phyloP scores from a whole-genome alignment of 1,284 basidiomycete species.

The Pseudozyma hubeiensis region DNA sequence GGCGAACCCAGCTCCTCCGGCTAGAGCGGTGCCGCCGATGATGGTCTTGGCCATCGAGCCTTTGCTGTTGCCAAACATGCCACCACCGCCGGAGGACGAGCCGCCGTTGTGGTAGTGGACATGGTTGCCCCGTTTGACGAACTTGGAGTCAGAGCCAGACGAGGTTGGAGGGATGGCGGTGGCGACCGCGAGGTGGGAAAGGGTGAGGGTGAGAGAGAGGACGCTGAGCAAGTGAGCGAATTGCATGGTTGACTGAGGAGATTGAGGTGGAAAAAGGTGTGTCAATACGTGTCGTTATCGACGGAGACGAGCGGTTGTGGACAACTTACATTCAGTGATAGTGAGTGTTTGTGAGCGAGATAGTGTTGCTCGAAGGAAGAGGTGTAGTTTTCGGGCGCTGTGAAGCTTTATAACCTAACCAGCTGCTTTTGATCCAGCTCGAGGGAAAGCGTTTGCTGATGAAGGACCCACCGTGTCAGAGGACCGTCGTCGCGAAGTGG shows the following conservation, averaged over 20 bases:
- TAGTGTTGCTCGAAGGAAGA: too few species aligned
- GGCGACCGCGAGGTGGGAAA: not conserved
- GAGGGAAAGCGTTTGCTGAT: too few species aligned
- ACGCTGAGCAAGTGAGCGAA: slow-evolving; percentile 1
- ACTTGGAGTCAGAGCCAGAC: slow-evolving; percentile 9
- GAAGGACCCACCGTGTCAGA: too few species aligned
- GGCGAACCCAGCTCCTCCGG: slow-evolving; percentile 19
- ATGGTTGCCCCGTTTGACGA: slow-evolving; percentile 23
- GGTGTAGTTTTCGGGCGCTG: too few species aligned
- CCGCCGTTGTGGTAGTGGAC: slow-evolving; percentile 3
- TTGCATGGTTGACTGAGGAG: slow-evolving; percentile 7
- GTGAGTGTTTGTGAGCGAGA: too few species aligned
- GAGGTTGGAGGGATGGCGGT: not conserved
- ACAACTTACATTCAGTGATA: too few species aligned
- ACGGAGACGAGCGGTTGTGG: too few species aligned
- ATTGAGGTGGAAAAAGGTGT: not conserved
- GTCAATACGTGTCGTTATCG: not conserved
- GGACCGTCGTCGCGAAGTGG: too few species aligned
- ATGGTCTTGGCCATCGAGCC: slow-evolving; percentile 3
- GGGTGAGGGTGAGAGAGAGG: not conserved
- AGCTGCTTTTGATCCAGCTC: too few species aligned
- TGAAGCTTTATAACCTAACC: too few species aligned
- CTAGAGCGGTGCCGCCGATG: slow-evolving; percentile 8
- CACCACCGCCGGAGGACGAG: slow-evolving; percentile 1
- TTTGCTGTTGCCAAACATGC: slow-evolving; percentile 7